Evolutionary conservation across 2,329 filamentous ascomycete genomes (phyloP).

Genomic region (Setomelanomma holmii): DNA sequence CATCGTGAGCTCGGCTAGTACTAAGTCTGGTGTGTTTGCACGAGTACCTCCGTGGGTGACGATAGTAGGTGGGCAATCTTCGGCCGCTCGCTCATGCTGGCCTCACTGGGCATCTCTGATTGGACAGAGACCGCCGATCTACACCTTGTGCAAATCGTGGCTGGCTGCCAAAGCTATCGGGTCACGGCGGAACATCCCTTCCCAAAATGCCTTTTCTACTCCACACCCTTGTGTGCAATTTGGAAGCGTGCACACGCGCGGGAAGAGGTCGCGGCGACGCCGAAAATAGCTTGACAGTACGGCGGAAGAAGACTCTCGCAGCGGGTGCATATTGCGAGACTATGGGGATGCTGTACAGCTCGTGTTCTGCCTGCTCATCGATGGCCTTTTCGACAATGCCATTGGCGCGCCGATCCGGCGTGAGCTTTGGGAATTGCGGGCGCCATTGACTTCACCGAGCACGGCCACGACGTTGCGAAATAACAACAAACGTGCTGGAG

Average conservation of each 20-base stretch:
- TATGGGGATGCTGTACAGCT: background rate
- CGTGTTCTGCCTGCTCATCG: background rate
- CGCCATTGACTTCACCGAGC: background rate
- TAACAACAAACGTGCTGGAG: too few species aligned
- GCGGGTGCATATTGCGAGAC: background rate
- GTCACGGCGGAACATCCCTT: conserved; percentile 11
- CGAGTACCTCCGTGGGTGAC: conserved; percentile 1
- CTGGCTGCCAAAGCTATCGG: conserved; percentile 1
- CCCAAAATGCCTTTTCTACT: conserved; percentile 4
- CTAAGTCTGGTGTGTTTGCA: background rate
- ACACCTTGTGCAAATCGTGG: conserved; percentile 1
- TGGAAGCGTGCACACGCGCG: background rate
- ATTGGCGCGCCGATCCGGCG: background rate
- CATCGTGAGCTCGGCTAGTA: conserved; percentile 17
- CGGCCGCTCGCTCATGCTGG: conserved; percentile 4
- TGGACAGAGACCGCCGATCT: background rate
- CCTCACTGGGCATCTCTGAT: too few species aligned
- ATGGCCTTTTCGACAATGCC: background rate
- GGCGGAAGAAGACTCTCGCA: background rate
- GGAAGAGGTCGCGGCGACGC: background rate
- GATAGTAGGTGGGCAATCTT: conserved; percentile 7
- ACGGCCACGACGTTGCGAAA: too few species aligned
- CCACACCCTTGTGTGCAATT: conserved; percentile 1
- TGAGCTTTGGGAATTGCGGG: background rate
- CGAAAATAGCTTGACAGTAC: conserved; percentile 3